Percentiles rank a stretch among this genome's conserved stretches.
phyloP scores from a whole-genome alignment of 192 early-diverging fungal species.

The Entomortierella parvispora region DNA sequence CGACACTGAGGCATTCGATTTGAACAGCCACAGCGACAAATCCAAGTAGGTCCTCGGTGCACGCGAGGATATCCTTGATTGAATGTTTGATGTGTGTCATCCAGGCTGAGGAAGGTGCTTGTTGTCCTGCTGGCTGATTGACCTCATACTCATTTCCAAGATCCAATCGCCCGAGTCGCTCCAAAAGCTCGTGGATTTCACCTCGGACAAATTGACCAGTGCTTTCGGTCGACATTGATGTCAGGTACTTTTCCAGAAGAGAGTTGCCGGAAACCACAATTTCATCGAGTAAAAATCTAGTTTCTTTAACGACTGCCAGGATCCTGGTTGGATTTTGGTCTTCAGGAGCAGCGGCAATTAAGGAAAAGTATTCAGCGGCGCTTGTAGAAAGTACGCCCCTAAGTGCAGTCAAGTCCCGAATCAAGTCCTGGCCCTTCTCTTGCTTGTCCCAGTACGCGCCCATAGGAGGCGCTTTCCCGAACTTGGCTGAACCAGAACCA shows the following conservation, averaged over 20 bases:
- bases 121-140: not conserved
- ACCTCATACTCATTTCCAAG: not conserved
- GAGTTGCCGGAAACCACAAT: slow-evolving; percentile 25
- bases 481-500: not conserved
- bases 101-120: not conserved
- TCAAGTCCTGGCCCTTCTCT: slow-evolving; percentile 31
- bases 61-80: slow-evolving; percentile 31
- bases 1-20: slow-evolving; percentile 30
- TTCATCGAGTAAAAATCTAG: slow-evolving; percentile 25
- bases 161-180: slow-evolving; percentile 16
- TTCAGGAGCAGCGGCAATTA: slow-evolving; percentile 1
- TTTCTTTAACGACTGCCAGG: slow-evolving; percentile 22
- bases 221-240: slow-evolving; percentile 10
- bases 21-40: slow-evolving; percentile 37
- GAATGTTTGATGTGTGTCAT: slow-evolving; percentile 6
- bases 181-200: slow-evolving; percentile 23
- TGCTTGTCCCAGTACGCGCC: slow-evolving; percentile 36
- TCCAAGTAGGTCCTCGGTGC: slow-evolving; percentile 19
- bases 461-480: slow-evolving; percentile 12
- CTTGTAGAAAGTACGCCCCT: slow-evolving; percentile 16
- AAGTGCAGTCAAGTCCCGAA: slow-evolving; percentile 30
- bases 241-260: slow-evolving; percentile 19
- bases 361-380: slow-evolving; percentile 10
- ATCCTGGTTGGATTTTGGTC: not conserved
- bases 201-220: slow-evolving; percentile 16